Evolutionary conservation across 1,139 yeast species (phyloP).

Genomic region (Wickerhamiella infanticola): DNA sequence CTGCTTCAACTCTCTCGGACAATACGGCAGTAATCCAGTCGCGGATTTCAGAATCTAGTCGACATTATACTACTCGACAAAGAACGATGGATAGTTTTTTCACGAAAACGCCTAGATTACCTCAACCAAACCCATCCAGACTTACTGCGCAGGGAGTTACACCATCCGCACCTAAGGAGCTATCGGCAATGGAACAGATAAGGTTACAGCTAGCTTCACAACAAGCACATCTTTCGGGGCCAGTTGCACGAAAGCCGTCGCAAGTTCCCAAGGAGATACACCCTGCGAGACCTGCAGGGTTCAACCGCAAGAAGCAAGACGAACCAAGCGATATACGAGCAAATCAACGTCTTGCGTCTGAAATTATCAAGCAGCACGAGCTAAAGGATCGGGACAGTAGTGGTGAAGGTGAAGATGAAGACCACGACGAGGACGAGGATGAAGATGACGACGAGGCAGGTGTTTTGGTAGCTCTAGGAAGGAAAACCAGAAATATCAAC

Average conservation of each 20-base stretch:
- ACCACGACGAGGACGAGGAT: slow-evolving; percentile 6
- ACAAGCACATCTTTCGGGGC: neutral
- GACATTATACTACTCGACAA: neutral
- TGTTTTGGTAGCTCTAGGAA: slow-evolving; percentile 8
- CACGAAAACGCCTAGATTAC: neutral
- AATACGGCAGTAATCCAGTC: neutral
- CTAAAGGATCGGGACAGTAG: neutral
- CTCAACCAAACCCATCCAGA: neutral
- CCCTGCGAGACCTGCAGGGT: slow-evolving; percentile 76
- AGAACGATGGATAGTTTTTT: neutral
- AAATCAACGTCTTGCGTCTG: neutral
- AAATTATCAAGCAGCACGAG: neutral
- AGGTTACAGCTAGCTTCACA: neutral
- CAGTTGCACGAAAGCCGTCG: neutral
- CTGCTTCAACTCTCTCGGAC: neutral
- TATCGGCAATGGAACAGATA: neutral
- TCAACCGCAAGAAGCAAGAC: slow-evolving; percentile 31
- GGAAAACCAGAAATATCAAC: slow-evolving; percentile 2
- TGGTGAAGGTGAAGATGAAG: neutral
- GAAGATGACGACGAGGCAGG: slow-evolving; percentile 20
- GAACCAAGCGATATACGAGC: slow-evolving; percentile 5
- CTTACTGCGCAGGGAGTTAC: neutral
- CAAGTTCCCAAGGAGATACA: slow-evolving; percentile 23
- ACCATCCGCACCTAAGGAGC: neutral
- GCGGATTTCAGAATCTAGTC: neutral